These are phyloP conservation scores for Aspergillus phoenicis DNA, from an alignment of 2,329 filamentous ascomycete genomes.

Conservation along the genomic window DNA sequence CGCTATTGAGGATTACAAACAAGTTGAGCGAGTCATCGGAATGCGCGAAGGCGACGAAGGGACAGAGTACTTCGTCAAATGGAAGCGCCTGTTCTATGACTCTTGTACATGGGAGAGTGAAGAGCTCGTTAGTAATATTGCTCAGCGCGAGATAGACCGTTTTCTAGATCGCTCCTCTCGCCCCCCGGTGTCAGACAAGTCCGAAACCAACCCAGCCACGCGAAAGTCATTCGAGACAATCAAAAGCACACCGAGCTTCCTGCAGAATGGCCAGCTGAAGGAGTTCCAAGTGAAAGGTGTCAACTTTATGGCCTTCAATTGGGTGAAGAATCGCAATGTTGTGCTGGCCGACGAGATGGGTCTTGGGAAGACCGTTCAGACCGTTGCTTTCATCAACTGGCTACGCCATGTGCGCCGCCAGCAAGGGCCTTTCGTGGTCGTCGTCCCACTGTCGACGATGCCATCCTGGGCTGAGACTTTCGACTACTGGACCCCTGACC, in stretches of 20 bases:
- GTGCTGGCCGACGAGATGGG: slow-evolving; percentile 99
- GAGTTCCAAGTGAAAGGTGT: slow-evolving; percentile 92
- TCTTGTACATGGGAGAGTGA: slow-evolving; percentile 91
- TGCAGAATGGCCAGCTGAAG: slow-evolving; percentile 80
- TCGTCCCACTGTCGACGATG: slow-evolving; percentile 96
- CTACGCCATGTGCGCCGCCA: slow-evolving; percentile 85
- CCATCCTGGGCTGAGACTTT: slow-evolving; percentile 98
- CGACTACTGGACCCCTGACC: slow-evolving; percentile 89
- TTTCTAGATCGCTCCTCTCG: slow-evolving; percentile 82
- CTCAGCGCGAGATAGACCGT: slow-evolving; percentile 88
- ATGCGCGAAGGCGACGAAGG: slow-evolving; percentile 77
- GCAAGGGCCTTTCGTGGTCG: slow-evolving; percentile 92
- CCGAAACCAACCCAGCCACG: slow-evolving; percentile 74
- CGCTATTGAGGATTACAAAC: slow-evolving; percentile 83
- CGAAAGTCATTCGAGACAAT: slow-evolving; percentile 72
- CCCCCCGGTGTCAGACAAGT: slow-evolving; percentile 76
- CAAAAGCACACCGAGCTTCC: slow-evolving; percentile 80
- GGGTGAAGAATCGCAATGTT: slow-evolving; percentile 91
- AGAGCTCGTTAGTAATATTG: slow-evolving; percentile 72
- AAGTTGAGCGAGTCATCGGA: slow-evolving; percentile 90
- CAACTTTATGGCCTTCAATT: slow-evolving; percentile 95
- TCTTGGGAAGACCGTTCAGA: slow-evolving; percentile 96
- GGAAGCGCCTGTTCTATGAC: slow-evolving; percentile 92
- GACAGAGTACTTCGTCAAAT: slow-evolving; percentile 92
- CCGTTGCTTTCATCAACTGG: slow-evolving; percentile 96